These are phyloP conservation scores for Cyclocybe cylindracea DNA, from an alignment of 768 basidiomycete species.

Conservation along the genomic window DNA sequence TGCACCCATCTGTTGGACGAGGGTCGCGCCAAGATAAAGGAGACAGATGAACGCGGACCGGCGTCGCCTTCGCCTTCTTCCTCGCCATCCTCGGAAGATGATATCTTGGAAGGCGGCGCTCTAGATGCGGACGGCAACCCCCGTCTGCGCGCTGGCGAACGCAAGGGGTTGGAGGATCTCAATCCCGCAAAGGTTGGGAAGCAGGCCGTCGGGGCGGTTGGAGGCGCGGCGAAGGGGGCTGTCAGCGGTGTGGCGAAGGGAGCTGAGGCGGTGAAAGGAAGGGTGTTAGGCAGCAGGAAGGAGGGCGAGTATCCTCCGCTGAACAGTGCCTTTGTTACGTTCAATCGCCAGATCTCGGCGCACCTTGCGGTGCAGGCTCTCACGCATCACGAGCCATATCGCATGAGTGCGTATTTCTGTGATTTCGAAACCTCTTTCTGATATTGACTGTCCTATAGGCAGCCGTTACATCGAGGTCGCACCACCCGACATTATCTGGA, in stretches of 20 bases:
- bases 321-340: constrained; percentile 84
- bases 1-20: constrained; percentile 55
- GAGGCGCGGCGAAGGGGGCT: constrained; percentile 19
- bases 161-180: constrained; percentile 1
- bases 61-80: not conserved
- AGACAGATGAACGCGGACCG: constrained; percentile 24
- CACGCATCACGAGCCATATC: constrained; percentile 79
- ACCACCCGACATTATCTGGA: constrained; percentile 91
- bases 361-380: constrained; percentile 81
- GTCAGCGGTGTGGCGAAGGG: constrained; percentile 27
- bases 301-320: constrained; percentile 53
- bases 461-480: constrained; percentile 78
- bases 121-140: constrained; percentile 19
- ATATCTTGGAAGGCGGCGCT: constrained; percentile 7
- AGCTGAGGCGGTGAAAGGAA: constrained; percentile 21
- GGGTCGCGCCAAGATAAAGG: constrained; percentile 39
- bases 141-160: constrained; percentile 1
- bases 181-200: constrained; percentile 16
- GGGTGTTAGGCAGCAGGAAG: constrained; percentile 14
- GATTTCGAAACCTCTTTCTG: not conserved
- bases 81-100: constrained; percentile 4
- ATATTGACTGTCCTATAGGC: constrained; percentile 24
- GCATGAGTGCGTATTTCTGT: constrained; percentile 54
- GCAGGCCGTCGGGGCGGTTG: constrained; percentile 22
- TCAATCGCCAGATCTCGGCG: constrained; percentile 90